Evolutionary conservation across 192 early-diverging fungal genomes (phyloP).

Genomic region (Chytriomyces sp.): DNA sequence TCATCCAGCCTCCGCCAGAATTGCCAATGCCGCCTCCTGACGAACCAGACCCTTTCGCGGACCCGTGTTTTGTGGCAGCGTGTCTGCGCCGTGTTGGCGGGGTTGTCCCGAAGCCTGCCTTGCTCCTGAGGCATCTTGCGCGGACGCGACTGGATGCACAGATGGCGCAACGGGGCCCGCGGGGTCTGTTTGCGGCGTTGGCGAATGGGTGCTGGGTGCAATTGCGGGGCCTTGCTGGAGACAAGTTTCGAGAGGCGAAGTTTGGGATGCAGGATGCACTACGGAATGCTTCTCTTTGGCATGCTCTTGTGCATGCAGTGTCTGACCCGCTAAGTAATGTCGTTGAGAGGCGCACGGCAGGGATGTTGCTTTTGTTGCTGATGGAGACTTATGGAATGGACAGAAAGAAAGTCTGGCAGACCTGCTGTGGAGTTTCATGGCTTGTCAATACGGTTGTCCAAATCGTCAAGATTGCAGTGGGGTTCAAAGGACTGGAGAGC

Average conservation of each 20-base stretch:
- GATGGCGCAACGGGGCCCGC: not conserved
- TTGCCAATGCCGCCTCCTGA: not conserved
- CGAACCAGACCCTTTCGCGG: not conserved
- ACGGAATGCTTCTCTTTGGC: not conserved
- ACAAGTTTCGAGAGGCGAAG: not conserved
- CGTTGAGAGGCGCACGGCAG: not conserved
- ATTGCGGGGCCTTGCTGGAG: not conserved
- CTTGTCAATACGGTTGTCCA: not conserved
- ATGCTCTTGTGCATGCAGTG: not conserved
- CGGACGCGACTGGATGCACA: not conserved
- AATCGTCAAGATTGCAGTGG: not conserved
- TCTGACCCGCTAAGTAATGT: not conserved
- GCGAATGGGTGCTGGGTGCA: not conserved
- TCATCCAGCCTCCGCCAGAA: not conserved
- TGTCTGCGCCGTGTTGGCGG: not conserved
- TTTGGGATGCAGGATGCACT: not conserved
- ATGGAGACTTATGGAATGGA: not conserved
- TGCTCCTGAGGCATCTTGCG: not conserved
- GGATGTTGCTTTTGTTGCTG: not conserved
- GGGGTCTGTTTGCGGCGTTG: not conserved
- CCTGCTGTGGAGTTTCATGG: not conserved
- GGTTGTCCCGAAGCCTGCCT: not conserved
- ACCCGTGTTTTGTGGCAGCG: not conserved
- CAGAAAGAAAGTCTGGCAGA: not conserved
- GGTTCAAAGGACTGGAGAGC: not conserved